Evolutionary conservation across 2,329 filamentous ascomycete species (phyloP), one percentile per base, ranked within the genome.

Genomic region (Penicillium sp.): DNA sequence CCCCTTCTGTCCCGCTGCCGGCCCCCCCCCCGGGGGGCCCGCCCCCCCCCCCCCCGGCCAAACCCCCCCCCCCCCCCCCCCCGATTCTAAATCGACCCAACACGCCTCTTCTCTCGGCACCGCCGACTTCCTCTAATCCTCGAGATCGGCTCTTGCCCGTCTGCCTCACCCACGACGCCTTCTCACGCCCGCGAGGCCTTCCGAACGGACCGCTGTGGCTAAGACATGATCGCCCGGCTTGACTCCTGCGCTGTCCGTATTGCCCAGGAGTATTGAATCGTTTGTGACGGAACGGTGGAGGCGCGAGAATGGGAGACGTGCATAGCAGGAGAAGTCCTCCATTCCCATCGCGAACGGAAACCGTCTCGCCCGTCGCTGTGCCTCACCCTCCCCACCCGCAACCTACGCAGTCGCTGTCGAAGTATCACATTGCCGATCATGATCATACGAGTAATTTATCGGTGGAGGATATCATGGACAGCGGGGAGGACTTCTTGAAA

Each of bases 251-350:
- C 66, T 69, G 62, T 70, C 66, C 63, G 63, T 70, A 67, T 71
- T 66, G 63, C 68, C 62, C 64, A 73, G 69, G 74, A 71, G 65
- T 67, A 65, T 59, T 75, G 63, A 71, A 62, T 72, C 63, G 34
- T 67, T 66, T 67, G n/a, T 37, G 22, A 39, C 37, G 35, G 68
- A 66, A 67, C 68, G 70, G 68, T 62, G 69, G 67, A 74, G 70
- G 70, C 59, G 68, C 61, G 64, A 67, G 63, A 64, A 75, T 76
- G 73, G 73, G 68, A 67, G 71, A 75, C 65, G 67, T 72, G 67
- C 68, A 69, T 68, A 73, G 67, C 60, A 74, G 74, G 73, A 76
- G 71, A 68, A 76, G 71, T 59, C 68, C 75, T 72, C 73, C 76
- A 63, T 73, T 75, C 66, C 70, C 75, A 67, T 77, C 76, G 62